phyloP scores from a whole-genome alignment of 192 early-diverging fungal genomes.

The Linnemannia zychae region DNA sequence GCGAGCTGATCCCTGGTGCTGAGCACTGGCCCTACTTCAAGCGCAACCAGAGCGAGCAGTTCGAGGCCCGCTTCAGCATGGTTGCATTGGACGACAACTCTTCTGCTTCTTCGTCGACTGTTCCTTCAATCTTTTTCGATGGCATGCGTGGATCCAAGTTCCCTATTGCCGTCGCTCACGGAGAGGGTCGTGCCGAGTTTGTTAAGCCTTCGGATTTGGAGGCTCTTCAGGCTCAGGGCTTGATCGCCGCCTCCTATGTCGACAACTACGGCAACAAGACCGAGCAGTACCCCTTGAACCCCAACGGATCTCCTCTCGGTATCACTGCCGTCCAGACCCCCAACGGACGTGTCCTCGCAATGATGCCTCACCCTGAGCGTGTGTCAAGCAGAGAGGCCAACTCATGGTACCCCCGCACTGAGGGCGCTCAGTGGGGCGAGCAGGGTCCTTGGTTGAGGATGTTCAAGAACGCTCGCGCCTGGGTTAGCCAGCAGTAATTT shows the following conservation, averaged over 20 bases:
- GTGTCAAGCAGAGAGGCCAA: constrained; percentile 87
- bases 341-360: constrained; percentile 90
- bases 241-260: constrained; percentile 83
- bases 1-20: constrained; percentile 89
- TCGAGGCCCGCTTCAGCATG: constrained; percentile 91
- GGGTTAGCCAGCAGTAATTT: constrained; percentile 71
- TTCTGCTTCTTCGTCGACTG: constrained; percentile 4
- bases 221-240: constrained; percentile 60
- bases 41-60: constrained; percentile 94
- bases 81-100: constrained; percentile 71
- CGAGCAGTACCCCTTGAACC: constrained; percentile 95
- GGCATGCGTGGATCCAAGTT: constrained; percentile 92
- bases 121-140: constrained; percentile 82
- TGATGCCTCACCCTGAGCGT: constrained; percentile 99
- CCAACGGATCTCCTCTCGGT: constrained; percentile 91
- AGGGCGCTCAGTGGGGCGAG: constrained; percentile 72
- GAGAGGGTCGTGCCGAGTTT: constrained; percentile 95
- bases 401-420: constrained; percentile 82
- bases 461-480: constrained; percentile 93
- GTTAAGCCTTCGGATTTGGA: constrained; percentile 54
- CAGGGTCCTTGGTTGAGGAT: constrained; percentile 92
- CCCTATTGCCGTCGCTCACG: constrained; percentile 97
- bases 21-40: constrained; percentile 93
- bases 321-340: constrained; percentile 89
- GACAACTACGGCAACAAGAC: constrained; percentile 85